Evolutionary conservation across 345 rosid species (phyloP).

Genomic region (Eucalyptus regnans): DNA sequence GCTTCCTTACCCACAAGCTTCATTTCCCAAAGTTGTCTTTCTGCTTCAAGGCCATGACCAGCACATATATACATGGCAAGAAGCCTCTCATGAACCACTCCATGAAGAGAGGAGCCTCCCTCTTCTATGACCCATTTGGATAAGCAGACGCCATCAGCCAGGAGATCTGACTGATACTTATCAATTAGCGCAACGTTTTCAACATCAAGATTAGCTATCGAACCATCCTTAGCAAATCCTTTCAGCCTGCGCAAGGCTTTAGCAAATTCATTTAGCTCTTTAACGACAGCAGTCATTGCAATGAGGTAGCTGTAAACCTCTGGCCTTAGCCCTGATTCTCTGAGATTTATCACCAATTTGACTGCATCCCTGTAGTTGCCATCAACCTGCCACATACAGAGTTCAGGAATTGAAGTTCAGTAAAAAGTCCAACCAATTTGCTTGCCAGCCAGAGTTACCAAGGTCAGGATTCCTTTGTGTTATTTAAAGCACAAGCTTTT

Average conservation of each 20-base stretch:
- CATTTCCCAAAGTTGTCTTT: constrained; percentile 89
- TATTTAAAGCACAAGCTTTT: neutral
- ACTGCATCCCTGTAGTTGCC: constrained; percentile 67
- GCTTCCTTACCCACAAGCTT: constrained; percentile 78
- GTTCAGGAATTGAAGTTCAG: neutral
- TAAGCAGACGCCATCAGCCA: constrained; percentile 49
- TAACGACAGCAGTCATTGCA: constrained; percentile 89
- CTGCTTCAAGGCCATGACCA: constrained; percentile 77
- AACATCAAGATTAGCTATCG: constrained; percentile 41
- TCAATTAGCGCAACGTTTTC: constrained; percentile 41
- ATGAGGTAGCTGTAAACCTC: constrained; percentile 79
- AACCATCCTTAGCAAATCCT: constrained; percentile 46
- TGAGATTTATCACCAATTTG: constrained; percentile 49
- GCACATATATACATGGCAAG: constrained; percentile 89
- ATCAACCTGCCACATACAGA: constrained; percentile 40
- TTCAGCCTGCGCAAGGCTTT: constrained; percentile 66
- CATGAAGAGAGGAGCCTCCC: constrained; percentile 36
- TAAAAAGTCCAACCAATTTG: neutral
- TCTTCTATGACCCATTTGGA: constrained; percentile 73
- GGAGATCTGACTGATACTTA: constrained; percentile 57
- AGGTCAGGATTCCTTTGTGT: neutral
- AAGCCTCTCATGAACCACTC: constrained; percentile 76
- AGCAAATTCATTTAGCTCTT: constrained; percentile 74
- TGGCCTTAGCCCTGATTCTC: constrained; percentile 69
- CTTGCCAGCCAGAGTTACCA: neutral